Base-by-base conservation (phyloP, 306 rosid genomes). In the Mimosa bimucronata region DNA sequence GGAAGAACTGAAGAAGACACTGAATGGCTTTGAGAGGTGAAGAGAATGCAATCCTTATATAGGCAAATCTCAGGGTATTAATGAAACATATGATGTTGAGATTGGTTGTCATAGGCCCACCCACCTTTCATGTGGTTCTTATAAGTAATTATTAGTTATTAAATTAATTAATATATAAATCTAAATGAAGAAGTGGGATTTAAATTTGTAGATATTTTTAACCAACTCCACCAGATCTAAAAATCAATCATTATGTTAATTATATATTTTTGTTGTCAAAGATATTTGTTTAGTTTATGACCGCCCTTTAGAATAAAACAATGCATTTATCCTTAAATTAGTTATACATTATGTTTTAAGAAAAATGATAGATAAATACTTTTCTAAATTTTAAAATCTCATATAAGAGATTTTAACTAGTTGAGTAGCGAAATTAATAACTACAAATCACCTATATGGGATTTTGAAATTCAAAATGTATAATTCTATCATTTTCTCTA, bases 1-100 rank as follows among this genome's bases (percentile, higher is more conserved):
- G 30, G 28, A 61, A 46, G 14, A 71, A 38, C 5, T 23, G 73
- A 69, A 21, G 64, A 73, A 82, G 65, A 42, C 30, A 38, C 7
- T 1, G 28, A 76, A 6, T 82, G 81, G 29, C 11, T 81, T 81
- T 69, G 79, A 76, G 77, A 45, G 66, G 46, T 28, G 75, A 45
- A 18, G 76, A 79, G 66, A 10, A 52, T 40, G 50, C 10, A 2
- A 15, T 21, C 64, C 23, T 82, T 82, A 70, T 82, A 82, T 82
- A 82, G 74, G 31, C 44, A 64, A 69, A 69, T 9, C 58, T 61
- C 18, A 42, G 73, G 57, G 38, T 61, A 19, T 67, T 3, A 34
- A 34, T 40, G 40, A 28, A 34, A 50, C 14, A 0, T 5, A 52
- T 52, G 23, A 52, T 7, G 73, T 28, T 28, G 52, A 65, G 78